Percentiles rank a stretch among this genome's conserved stretches.
These are phyloP conservation scores for Stenocarpella maydis DNA, from an alignment of 2,329 filamentous ascomycete genomes.

Conservation along the genomic window DNA sequence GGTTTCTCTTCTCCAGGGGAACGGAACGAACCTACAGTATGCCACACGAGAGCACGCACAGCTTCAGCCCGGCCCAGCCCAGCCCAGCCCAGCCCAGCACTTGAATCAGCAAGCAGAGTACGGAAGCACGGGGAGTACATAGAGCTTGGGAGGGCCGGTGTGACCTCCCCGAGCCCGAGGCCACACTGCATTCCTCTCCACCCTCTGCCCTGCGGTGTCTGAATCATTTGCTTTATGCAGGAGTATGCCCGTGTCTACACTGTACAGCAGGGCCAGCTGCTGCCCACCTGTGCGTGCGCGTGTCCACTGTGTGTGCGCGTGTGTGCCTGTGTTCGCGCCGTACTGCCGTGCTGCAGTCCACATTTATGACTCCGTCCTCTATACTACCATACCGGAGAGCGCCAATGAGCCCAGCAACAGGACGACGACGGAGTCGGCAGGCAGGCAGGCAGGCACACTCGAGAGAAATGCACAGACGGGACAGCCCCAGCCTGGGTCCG, in stretches of 20 bases:
- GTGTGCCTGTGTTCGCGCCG: background rate
- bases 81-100: background rate
- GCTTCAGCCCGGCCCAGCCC: slow-evolving; percentile 9
- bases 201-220: background rate
- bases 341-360: background rate
- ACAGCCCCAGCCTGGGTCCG: slow-evolving; percentile 13
- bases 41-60: slow-evolving; percentile 9
- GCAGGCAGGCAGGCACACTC: background rate
- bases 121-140: too few species aligned
- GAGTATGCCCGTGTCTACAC: background rate
- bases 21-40: slow-evolving; percentile 24
- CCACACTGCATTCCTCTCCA: background rate
- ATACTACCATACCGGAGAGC: background rate
- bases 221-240: background rate
- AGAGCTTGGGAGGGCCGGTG: background rate
- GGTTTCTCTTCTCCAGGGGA: slow-evolving; percentile 13
- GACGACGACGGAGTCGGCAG: background rate
- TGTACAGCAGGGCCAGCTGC: background rate
- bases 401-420: background rate
- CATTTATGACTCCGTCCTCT: slow-evolving; percentile 18
- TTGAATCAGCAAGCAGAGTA: too few species aligned
- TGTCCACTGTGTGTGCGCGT: background rate
- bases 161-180: slow-evolving; percentile 13
- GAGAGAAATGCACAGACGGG: slow-evolving; percentile 15
- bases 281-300: background rate